Base-by-base conservation (phyloP, 2,329 filamentous ascomycete species). In the Diaporthe citriasiana region DNA sequence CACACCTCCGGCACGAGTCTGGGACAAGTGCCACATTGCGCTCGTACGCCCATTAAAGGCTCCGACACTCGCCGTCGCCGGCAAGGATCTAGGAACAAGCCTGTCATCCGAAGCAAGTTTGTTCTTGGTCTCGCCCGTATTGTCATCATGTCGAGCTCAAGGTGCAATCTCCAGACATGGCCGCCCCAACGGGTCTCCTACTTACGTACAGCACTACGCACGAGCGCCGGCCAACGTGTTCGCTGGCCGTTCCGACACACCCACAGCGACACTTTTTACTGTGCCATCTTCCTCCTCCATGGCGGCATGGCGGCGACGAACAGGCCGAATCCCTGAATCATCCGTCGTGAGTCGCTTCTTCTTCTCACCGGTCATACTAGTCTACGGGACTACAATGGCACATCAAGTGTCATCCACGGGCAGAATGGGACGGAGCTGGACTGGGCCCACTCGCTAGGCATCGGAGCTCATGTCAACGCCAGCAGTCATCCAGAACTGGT, bases 121-220 rank as follows among this genome's bases (percentile, higher is more conserved):
- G 45, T n/a, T 40, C 33, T 35, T 51, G 22, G 45, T 6, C 4
- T 15, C 60, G 60, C 60, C 45, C 19, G 19, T 50, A 42, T 12
- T 13, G n/a, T 19, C 30, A 30, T 22, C 42, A 7, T 10, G 27
- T 50, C 45, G 30, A 33, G 45, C 60, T 50, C 9, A 13, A 8
- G 42, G 42, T 45, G 60, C 40, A 65, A 50, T 33, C 42, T 38
- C 8, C 7, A 50, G 42, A 66, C 38, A 35, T 51, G 63, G 63
- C 42, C 63, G n/a, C 45, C 22, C 13, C 22, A 66, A 66, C 15
- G 63, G 63, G 45, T 27, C 63, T 38, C 45, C 22, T 22, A 66
- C 63, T 51, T 66, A 27, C 47, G 63, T 66, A 53, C 63, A 45
- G 45, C 63, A 19, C 30, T 66, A 51, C 45, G 45, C 45, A 38